Evolutionary conservation across 1,284 basidiomycete genomes (phyloP).

Genomic region (Rhodotorula mucilaginosa): DNA sequence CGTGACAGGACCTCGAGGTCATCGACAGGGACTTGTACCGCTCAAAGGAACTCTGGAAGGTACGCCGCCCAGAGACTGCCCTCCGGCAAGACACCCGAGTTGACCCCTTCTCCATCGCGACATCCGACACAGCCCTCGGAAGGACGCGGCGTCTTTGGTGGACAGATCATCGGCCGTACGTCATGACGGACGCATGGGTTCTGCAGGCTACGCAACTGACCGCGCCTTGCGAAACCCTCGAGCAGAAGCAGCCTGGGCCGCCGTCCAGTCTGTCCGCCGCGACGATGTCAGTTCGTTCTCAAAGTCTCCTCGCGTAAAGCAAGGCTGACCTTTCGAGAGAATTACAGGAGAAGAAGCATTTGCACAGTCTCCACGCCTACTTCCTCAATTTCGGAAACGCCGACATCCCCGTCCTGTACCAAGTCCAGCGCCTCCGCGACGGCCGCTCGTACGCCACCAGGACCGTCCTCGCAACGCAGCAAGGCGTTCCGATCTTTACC

Average conservation of each 20-base stretch:
- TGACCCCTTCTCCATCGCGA: not conserved
- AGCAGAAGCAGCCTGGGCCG: constrained; percentile 37
- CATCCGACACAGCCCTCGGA: constrained; percentile 13
- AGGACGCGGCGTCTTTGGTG: constrained; percentile 75
- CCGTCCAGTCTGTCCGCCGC: constrained; percentile 23
- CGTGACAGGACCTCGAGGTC: constrained; percentile 59
- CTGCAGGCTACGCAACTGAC: constrained; percentile 11
- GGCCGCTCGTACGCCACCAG: constrained; percentile 64
- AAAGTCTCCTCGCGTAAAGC: too few species aligned
- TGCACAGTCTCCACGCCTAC: constrained; percentile 72
- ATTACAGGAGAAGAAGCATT: constrained; percentile 14
- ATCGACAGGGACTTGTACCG: constrained; percentile 68
- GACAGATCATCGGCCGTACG: constrained; percentile 70
- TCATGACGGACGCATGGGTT: constrained; percentile 60
- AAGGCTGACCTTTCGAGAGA: too few species aligned
- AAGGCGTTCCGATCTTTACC: constrained; percentile 72
- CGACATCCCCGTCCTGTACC: constrained; percentile 69
- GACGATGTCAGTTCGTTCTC: constrained; percentile 19
- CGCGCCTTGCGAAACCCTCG: constrained; percentile 55
- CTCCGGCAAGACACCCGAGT: not conserved
- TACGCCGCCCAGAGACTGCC: not conserved
- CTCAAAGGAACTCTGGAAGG: constrained; percentile 65
- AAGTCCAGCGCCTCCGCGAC: constrained; percentile 69
- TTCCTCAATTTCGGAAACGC: constrained; percentile 76
- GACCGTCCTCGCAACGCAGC: constrained; percentile 72